Conservation (phyloP, 2,329 filamentous ascomycete species). For the Coniella vitis region DNA sequence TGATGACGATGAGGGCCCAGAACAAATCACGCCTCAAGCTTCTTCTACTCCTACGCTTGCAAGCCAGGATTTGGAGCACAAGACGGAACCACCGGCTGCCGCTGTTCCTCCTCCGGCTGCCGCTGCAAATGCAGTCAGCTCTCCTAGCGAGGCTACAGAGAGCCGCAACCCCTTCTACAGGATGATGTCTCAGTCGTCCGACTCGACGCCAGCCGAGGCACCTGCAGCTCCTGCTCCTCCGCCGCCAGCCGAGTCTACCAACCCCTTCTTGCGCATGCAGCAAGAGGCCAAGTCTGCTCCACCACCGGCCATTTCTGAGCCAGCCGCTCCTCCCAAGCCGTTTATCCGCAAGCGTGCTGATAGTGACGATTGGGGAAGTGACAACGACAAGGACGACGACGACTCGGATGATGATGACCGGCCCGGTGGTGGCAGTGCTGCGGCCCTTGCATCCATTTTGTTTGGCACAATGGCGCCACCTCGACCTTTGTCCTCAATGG, state of each 20-base stretch:
- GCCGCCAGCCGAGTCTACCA: slow-evolving; percentile 62
- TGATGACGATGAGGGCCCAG: slow-evolving; percentile 72
- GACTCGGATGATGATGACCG: slow-evolving; percentile 69
- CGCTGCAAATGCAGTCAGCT: slow-evolving; percentile 46
- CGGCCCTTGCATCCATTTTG: slow-evolving; percentile 86
- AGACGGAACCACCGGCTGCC: slow-evolving; percentile 35
- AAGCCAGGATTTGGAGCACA: slow-evolving; percentile 49
- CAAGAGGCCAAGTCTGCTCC: slow-evolving; percentile 49
- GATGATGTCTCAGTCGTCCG: slow-evolving; percentile 63
- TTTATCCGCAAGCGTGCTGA: slow-evolving; percentile 47
- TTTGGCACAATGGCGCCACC: slow-evolving; percentile 97
- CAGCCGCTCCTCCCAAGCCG: slow-evolving; percentile 40
- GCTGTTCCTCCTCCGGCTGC: slow-evolving; percentile 43
- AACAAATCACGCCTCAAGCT: slow-evolving; percentile 58
- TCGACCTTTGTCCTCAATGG: slow-evolving; percentile 76
- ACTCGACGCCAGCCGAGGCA: slow-evolving; percentile 34
- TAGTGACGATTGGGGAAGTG: slow-evolving; percentile 80
- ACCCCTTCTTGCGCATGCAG: slow-evolving; percentile 87
- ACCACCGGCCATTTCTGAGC: slow-evolving; percentile 32
- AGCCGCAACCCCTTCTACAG: slow-evolving; percentile 95
- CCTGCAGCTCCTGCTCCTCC: slow-evolving; percentile 30
- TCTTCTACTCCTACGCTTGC: slow-evolving; percentile 51
- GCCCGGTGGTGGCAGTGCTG: slow-evolving; percentile 74
- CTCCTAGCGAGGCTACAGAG: slow-evolving; percentile 55
- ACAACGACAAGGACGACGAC: slow-evolving; percentile 45